Evolutionary conservation across 2,329 filamentous ascomycete species (phyloP).

Genomic region (Bipolaris zeicola): DNA sequence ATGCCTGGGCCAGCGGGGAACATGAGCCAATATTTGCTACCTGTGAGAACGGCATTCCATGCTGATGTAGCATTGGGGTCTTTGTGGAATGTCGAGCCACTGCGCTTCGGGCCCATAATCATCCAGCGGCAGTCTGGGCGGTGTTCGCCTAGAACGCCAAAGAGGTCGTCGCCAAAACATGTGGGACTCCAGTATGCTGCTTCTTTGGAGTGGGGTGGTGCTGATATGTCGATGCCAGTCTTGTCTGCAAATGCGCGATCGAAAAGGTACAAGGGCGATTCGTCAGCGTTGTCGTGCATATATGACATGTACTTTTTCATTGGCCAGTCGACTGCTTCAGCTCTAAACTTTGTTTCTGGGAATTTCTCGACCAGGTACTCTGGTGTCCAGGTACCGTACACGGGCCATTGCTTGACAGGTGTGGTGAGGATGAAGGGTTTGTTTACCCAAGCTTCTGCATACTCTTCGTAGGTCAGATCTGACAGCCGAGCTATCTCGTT

Average conservation of each 20-base stretch:
- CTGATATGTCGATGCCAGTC: conserved; percentile 64
- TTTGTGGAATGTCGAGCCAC: conserved; percentile 95
- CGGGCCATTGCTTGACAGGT: conserved; percentile 82
- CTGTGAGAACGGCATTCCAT: conserved; percentile 92
- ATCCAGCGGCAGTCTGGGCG: conserved; percentile 91
- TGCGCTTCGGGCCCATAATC: conserved; percentile 84
- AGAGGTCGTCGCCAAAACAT: conserved; percentile 87
- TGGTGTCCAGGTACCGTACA: conserved; percentile 74
- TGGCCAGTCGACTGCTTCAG: conserved; percentile 93
- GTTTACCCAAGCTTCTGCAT: conserved; percentile 75
- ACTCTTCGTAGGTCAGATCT: conserved; percentile 73
- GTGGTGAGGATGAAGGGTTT: conserved; percentile 85
- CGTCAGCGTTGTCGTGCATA: conserved; percentile 78
- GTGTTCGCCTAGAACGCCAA: conserved; percentile 75
- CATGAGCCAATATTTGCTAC: conserved; percentile 98
- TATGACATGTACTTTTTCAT: conserved; percentile 81
- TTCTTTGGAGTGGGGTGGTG: conserved; percentile 52
- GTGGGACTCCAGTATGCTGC: conserved; percentile 77
- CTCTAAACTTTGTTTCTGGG: conserved; percentile 73
- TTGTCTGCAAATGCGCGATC: conserved; percentile 86
- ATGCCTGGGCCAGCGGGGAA: conserved; percentile 72
- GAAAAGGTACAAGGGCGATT: conserved; percentile 91
- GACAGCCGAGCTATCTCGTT: conserved; percentile 76
- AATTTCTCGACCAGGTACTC: conserved; percentile 70
- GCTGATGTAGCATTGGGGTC: conserved; percentile 75